phyloP scores from a whole-genome alignment of 164 flowering plant species.

The Cinnamomum micranthum region DNA sequence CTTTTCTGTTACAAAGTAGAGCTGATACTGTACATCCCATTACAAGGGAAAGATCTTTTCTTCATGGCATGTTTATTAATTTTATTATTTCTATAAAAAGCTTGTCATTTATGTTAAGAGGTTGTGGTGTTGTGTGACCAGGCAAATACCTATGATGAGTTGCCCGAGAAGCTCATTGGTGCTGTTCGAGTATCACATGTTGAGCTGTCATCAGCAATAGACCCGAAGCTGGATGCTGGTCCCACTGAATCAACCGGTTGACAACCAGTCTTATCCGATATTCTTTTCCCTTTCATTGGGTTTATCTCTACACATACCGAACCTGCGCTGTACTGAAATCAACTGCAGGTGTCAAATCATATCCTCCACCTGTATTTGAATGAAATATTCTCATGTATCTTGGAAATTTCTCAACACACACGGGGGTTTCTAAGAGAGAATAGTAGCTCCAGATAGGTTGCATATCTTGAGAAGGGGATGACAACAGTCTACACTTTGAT shows the following conservation, averaged over 20 bases:
- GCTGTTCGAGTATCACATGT: constrained; percentile 89
- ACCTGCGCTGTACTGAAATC: not conserved
- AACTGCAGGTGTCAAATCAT: not conserved
- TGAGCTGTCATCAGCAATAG: constrained; percentile 75
- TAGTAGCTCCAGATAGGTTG: not conserved
- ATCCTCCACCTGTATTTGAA: not conserved
- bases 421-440: not conserved
- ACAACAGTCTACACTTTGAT: not conserved
- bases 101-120: not conserved
- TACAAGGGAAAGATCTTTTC: not conserved
- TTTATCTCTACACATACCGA: not conserved
- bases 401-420: not conserved
- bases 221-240: constrained; percentile 59
- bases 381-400: not conserved
- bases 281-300: not conserved
- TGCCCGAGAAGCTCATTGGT: constrained; percentile 91
- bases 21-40: not conserved
- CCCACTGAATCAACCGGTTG: constrained; percentile 19
- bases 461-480: not conserved
- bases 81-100: not conserved
- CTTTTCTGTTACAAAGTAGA: not conserved
- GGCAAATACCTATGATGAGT: constrained; percentile 79
- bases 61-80: not conserved
- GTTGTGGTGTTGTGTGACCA: constrained; percentile 22
- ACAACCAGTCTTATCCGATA: constrained; percentile 3